Base-by-base conservation (phyloP, 352 stramenopile genomes). In the Halophytophthora batemanensis region DNA sequence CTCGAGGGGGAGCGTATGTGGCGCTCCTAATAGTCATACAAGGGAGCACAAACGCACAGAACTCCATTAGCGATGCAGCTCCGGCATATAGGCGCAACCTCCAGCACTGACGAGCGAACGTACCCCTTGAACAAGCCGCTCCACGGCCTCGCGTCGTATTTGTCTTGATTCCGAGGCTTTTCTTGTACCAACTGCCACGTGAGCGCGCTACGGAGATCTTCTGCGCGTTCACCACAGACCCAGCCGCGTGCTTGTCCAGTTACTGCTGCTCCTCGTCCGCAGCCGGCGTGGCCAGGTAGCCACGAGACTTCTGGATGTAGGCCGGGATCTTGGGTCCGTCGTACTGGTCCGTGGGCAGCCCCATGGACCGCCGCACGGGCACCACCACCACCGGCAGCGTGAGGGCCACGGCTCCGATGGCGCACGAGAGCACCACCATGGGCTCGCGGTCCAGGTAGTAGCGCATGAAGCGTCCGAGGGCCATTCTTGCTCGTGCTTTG, bases 271-370 rank as follows among this genome's bases (percentile, higher is more conserved):
- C 66, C 45, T 70, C 55, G 19, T 64, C 61, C 37, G 45, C 39
- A 17, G 51, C 41, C 40, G 56, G 64, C 35, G 51, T 64, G 22
- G 61, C 77, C 53, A 90, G 56, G 74, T 87, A 67, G 45, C 78
- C 82, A 56, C 80, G 80, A 46, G 78, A 89, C 67, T 87, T 89
- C 54, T 80, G 72, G 31, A 90, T 76, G 53, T 63, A 78, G 50
- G 76, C 78, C 6, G 82, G 82, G 49, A 93, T 73, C 64, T 84
- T 79, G 12, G 85, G 85, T 44, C 85, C 85, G 65, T 95, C 85
- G 74, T 95, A 95, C 64, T 95, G 85, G 65, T 95, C 82, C 42
- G 85, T 95, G 11, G 85, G 85, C 43, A 92, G 71, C 4, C 85
- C 85, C 61, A 95, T 73, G 40, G 78, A 92, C 61, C 85, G 85